phyloP scores from a whole-genome alignment of 768 basidiomycete genomes.

The Pulveroboletus sp. region DNA sequence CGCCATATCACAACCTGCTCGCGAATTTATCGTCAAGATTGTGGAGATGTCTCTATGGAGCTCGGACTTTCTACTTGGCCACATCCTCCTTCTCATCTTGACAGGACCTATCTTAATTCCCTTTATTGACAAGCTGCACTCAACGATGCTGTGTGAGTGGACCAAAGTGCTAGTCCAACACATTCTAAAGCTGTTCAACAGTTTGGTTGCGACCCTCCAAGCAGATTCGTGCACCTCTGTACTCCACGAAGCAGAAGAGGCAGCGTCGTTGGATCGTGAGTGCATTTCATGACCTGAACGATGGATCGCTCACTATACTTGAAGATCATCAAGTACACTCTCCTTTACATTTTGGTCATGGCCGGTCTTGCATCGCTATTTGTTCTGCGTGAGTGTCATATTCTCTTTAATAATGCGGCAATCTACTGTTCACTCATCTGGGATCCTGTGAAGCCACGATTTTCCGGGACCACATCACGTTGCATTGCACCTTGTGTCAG shows the following conservation, averaged over 20 bases:
- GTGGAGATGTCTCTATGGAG: constrained; percentile 97
- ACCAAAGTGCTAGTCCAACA: not conserved
- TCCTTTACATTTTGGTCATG: constrained; percentile 76
- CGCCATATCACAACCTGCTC: constrained; percentile 90
- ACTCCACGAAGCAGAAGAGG: constrained; percentile 90
- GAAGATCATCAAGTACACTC: constrained; percentile 77
- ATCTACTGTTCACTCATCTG: constrained; percentile 9
- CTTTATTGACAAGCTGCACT: constrained; percentile 83
- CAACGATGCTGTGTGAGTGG: constrained; percentile 83
- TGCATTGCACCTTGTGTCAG: constrained; percentile 80
- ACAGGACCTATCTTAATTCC: constrained; percentile 84
- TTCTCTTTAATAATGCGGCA: constrained; percentile 2
- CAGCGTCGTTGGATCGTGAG: constrained; percentile 87
- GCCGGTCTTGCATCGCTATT: constrained; percentile 77
- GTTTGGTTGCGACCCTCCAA: constrained; percentile 96
- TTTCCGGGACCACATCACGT: constrained; percentile 74
- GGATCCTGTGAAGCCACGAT: constrained; percentile 52
- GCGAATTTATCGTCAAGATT: constrained; percentile 97
- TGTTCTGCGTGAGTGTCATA: constrained; percentile 60
- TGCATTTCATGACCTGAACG: constrained; percentile 9
- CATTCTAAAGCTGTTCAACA: constrained; percentile 27
- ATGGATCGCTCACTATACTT: constrained; percentile 2
- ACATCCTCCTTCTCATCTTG: constrained; percentile 82
- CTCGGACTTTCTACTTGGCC: constrained; percentile 87
- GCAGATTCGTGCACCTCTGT: constrained; percentile 89